phyloP scores from a whole-genome alignment of 495 filamentous ascomycete species.

The Aspergillus steynii region DNA sequence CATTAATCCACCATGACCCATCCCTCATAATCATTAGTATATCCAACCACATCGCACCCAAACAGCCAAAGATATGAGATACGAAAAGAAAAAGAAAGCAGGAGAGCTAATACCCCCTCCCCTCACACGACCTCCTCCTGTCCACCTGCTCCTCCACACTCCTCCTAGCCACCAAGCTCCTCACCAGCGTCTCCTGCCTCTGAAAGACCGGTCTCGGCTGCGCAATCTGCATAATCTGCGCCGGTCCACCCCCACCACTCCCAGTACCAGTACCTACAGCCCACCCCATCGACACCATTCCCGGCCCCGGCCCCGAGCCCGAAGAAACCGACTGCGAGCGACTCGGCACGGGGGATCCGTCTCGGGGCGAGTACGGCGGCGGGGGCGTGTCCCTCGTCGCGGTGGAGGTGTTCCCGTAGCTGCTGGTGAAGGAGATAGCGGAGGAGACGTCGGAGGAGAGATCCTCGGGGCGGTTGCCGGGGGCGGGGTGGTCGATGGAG shows the following conservation, averaged over 20 bases:
- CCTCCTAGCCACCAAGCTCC: slow-evolving; percentile 8
- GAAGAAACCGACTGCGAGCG: slow-evolving; percentile 40
- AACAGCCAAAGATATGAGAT: not conserved
- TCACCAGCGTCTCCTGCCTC: slow-evolving; percentile 17
- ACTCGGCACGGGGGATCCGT: slow-evolving; percentile 30
- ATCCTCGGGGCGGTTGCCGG: slow-evolving; percentile 24
- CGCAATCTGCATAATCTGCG: slow-evolving; percentile 28
- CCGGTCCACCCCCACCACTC: not conserved
- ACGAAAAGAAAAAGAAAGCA: not conserved
- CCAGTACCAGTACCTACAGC: not conserved
- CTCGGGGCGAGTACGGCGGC: slow-evolving; percentile 43
- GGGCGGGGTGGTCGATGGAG: slow-evolving; percentile 7
- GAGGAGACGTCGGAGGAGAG: slow-evolving; percentile 42
- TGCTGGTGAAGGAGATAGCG: slow-evolving; percentile 46
- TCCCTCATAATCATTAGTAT: slow-evolving; percentile 4
- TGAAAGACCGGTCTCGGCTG: slow-evolving; percentile 26
- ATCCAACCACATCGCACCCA: not conserved
- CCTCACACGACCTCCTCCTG: slow-evolving; percentile 34
- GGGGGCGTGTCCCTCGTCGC: slow-evolving; percentile 49
- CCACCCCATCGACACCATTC: not conserved
- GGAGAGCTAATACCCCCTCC: slow-evolving; percentile 22
- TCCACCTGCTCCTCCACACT: slow-evolving; percentile 21
- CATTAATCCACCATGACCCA: not conserved
- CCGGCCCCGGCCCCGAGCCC: not conserved
- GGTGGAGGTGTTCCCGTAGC: slow-evolving; percentile 50